Conservation (phyloP, 75 land plant genomes). For the Cunninghamia lanceolata region DNA sequence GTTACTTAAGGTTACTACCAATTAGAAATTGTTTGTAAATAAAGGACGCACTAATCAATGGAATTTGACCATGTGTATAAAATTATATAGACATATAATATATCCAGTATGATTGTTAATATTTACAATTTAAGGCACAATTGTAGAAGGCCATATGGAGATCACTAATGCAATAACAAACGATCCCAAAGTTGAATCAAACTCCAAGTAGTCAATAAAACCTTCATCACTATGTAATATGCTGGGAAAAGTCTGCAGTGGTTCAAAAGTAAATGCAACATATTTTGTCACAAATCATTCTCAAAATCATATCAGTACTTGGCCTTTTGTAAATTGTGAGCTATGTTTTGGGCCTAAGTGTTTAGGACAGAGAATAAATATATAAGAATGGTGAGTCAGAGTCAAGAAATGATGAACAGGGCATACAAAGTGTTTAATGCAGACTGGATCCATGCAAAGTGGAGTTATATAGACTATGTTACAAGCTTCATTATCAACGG, state of each 20-base stretch:
- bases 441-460: not conserved
- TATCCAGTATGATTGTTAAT: not conserved
- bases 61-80: not conserved
- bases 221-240: not conserved
- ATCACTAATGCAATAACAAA: not conserved
- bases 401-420: not conserved
- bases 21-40: not conserved
- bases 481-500: not conserved
- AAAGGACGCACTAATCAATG: not conserved
- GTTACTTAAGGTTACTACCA: not conserved
- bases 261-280: not conserved
- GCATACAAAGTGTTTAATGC: not conserved
- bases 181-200: not conserved
- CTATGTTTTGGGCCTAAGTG: not conserved
- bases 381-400: not conserved
- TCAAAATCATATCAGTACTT: not conserved
- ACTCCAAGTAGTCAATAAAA: not conserved
- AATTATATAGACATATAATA: not conserved
- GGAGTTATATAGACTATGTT: not conserved
- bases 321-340: not conserved
- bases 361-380: not conserved
- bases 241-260: not conserved
- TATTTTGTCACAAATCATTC: not conserved
- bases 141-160: not conserved
- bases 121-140: not conserved